Evolutionary conservation across 345 rosid species (phyloP).

Genomic region (Diplotaxis tenuifolia): DNA sequence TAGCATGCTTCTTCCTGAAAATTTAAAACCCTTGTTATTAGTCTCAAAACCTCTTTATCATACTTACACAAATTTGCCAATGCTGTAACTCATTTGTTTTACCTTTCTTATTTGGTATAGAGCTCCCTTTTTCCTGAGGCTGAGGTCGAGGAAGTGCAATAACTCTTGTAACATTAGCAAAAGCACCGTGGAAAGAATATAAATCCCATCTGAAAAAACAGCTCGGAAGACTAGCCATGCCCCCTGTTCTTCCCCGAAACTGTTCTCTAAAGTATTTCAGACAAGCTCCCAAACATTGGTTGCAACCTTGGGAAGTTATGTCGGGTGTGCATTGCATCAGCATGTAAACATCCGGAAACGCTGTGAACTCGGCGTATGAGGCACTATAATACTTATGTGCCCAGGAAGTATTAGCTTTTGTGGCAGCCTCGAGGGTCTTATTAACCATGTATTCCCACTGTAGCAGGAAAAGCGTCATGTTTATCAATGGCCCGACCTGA

Average conservation of each 20-base stretch:
- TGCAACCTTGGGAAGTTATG: conserved; percentile 8
- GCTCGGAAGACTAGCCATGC: background rate
- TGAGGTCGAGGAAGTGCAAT: conserved; percentile 2
- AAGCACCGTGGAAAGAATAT: background rate
- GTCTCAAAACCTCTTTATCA: background rate
- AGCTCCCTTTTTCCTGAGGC: background rate
- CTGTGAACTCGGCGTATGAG: background rate
- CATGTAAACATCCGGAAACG: conserved; percentile 12
- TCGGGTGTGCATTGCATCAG: conserved; percentile 20
- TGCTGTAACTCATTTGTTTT: background rate
- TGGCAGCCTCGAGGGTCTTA: background rate
- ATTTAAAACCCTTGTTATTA: background rate
- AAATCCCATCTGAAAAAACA: conserved; percentile 14
- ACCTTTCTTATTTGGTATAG: conserved; percentile 7
- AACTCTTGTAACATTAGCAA: conserved; percentile 1
- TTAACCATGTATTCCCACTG: background rate
- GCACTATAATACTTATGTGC: conserved; percentile 5
- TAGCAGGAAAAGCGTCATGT: background rate
- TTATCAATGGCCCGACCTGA: background rate
- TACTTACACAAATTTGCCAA: too few species aligned
- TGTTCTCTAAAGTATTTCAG: background rate
- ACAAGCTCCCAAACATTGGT: background rate
- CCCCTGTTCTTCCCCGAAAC: background rate
- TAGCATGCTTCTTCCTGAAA: background rate
- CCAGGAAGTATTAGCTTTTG: background rate